Conservation (phyloP, 768 basidiomycete genomes). For the Antrodiella citrinella region DNA sequence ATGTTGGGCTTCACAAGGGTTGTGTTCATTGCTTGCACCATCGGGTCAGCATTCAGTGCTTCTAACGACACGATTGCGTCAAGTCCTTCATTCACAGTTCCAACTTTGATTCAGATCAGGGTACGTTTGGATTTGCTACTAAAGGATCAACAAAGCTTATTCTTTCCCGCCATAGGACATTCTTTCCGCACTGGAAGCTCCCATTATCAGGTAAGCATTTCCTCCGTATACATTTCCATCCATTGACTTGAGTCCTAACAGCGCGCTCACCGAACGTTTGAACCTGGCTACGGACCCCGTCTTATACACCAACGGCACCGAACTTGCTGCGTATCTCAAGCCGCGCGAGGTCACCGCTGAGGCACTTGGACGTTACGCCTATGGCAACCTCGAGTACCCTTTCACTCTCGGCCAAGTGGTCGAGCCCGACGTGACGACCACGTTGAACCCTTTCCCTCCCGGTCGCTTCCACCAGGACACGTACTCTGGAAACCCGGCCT, state of each 20-base stretch:
- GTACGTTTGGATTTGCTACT: no score
- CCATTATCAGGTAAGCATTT: constrained; percentile 6
- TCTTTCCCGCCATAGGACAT: constrained; percentile 9
- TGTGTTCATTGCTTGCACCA: background rate
- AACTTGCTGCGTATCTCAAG: background rate
- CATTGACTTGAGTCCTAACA: background rate
- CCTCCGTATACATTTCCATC: background rate
- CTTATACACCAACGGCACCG: constrained; percentile 2
- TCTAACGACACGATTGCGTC: background rate
- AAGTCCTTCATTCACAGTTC: constrained; percentile 5
- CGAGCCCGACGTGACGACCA: constrained; percentile 2
- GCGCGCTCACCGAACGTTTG: constrained; percentile 7
- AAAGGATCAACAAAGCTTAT: no score
- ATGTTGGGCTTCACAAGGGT: background rate
- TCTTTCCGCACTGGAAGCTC: constrained; percentile 9
- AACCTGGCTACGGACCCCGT: constrained; percentile 5
- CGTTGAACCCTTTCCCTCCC: constrained; percentile 5
- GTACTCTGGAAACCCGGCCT: constrained; percentile 4
- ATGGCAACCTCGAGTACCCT: constrained; percentile 11
- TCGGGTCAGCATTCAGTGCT: background rate
- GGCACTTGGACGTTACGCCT: constrained; percentile 3
- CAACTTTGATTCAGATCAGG: constrained; percentile 7
- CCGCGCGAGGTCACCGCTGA: constrained; percentile 1
- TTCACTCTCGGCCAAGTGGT: constrained; percentile 1
- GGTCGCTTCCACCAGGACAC: constrained; percentile 9